Evolutionary conservation across 306 rosid genomes (phyloP).

Genomic region (Gleditsia sinensis): DNA sequence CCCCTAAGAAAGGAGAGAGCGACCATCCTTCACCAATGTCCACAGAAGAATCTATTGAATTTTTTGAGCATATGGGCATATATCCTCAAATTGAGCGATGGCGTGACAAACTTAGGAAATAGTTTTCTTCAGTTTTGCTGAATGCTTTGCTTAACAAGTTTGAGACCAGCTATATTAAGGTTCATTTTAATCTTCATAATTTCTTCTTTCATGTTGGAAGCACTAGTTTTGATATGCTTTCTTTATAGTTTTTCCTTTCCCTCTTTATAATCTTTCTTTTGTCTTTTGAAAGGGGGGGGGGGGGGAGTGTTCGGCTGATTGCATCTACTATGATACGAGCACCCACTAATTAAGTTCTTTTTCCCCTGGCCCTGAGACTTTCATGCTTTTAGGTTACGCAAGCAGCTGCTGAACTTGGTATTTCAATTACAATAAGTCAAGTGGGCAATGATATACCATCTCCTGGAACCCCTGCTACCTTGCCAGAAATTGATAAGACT

Average conservation of each 20-base stretch:
- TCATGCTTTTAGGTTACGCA: conserved; percentile 65
- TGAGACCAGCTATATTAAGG: conserved; percentile 88
- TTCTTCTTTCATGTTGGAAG: conserved; percentile 21
- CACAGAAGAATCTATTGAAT: conserved; percentile 79
- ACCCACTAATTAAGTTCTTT: conserved; percentile 20
- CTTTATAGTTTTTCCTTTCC: background rate
- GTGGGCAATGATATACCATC: conserved; percentile 67
- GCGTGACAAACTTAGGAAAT: conserved; percentile 89
- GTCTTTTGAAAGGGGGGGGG: background rate
- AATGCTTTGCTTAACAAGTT: conserved; percentile 77
- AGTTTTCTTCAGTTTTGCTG: conserved; percentile 84
- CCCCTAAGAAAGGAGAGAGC: conserved; percentile 90
- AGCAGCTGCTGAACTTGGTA: conserved; percentile 80
- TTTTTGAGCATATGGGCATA: conserved; percentile 79
- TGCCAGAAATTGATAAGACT: conserved; percentile 63
- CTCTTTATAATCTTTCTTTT: too few species aligned
- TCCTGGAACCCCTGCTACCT: conserved; percentile 53
- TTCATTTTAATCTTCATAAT: conserved; percentile 32
- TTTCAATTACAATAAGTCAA: conserved; percentile 71
- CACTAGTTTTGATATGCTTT: conserved; percentile 18
- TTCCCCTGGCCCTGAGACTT: conserved; percentile 23
- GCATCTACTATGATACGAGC: conserved; percentile 10
- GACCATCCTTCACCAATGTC: conserved; percentile 94
- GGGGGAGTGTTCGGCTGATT: background rate
- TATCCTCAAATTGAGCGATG: conserved; percentile 96